Conservation (phyloP, 2,329 filamentous ascomycete genomes). For the Sclerotinia trifoliorum region DNA sequence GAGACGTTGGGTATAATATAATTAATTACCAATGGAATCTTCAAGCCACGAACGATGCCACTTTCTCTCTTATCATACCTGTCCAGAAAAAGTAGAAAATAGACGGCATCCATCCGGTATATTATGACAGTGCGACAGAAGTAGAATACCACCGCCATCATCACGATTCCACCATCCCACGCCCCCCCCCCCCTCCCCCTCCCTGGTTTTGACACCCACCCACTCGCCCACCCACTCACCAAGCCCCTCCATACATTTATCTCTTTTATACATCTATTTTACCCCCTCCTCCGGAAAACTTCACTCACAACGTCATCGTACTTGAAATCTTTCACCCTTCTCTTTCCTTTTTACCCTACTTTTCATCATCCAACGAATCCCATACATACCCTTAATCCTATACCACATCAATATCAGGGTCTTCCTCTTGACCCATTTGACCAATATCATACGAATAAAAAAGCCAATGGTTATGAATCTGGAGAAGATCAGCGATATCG, state of each 20-base stretch:
- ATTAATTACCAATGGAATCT: neutral
- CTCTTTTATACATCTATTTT: neutral
- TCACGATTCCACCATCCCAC: neutral
- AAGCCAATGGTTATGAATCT: neutral
- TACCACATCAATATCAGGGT: neutral
- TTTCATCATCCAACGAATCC: neutral
- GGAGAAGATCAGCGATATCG: neutral
- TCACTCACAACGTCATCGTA: conserved; percentile 5
- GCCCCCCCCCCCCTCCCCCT: neutral
- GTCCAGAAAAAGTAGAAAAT: too few relatives aligned
- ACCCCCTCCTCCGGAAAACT: too few relatives aligned
- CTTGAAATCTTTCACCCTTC: neutral
- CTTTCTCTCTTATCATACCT: neutral
- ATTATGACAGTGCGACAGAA: too few relatives aligned
- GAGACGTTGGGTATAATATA: neutral
- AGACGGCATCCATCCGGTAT: neutral
- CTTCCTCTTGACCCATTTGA: too few relatives aligned
- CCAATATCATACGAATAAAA: neutral
- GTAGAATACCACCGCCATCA: neutral
- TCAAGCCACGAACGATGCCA: neutral
- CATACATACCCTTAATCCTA: neutral
- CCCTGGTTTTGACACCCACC: neutral
- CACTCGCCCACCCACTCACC: neutral
- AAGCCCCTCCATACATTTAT: conserved; percentile 1
- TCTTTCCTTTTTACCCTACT: too few relatives aligned